Base-by-base conservation (phyloP, 768 basidiomycete species). In the Mycena albidolilacea region DNA sequence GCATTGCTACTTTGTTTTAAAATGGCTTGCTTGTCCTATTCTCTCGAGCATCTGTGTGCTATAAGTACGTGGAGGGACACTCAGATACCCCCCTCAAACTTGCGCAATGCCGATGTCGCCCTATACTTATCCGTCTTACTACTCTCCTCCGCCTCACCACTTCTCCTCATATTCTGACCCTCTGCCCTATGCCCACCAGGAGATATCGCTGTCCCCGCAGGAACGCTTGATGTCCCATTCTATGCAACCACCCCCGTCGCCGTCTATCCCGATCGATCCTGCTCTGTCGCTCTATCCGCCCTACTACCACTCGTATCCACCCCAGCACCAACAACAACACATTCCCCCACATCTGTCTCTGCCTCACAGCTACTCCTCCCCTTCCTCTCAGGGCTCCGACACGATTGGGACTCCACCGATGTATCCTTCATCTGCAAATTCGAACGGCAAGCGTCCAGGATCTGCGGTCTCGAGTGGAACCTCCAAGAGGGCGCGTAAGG, bases 351-450 rank as follows among this genome's bases (percentile, higher is more conserved):
- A 91, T 72, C 85, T 92, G 46, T 81, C 88, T 11, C 80, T 92
- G 50, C 86, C 88, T 9, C 85, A 87, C 15, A 90, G 84, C 79
- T 90, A 93, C 72, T 92, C 94, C 6, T 94, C 94, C 0, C 93
- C 94, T 14, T 94, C 94, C 12, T 93, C 93, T 0, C 92, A 93
- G 77, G 93, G 89, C 74, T 95, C 94, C 11, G 93, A 95, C 76
- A 87, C 91, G 21, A 86, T 93, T 72, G 92, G 90, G 38, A 94
- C 93, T 0, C 93, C 93, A 0, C 92, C 91, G 4, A 88, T 89
- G 7, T 93, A 94, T 74, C 85, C 85, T 1, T 84, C 89, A 2
- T 82, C 86, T 7, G 81, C 83, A 15, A 88, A 90, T 73, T 76
- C 81, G 44, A 93, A 90, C 76, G 92, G 91, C 57, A 95, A 95